Evolutionary conservation across 169 alveolate genomes (phyloP).

Genomic region (Plasmodium gonderi): DNA sequence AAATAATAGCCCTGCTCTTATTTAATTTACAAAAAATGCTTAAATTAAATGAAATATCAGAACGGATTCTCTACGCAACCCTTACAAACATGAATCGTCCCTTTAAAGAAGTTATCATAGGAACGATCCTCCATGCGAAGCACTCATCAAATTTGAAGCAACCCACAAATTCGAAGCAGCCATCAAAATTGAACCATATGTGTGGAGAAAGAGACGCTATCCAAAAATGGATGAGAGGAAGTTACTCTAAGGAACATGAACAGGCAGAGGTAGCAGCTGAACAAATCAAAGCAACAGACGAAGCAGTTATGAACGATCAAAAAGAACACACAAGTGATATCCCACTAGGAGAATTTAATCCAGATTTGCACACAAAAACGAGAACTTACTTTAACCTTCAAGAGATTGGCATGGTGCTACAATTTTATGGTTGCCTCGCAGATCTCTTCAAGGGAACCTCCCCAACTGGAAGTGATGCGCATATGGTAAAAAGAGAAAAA

Average conservation of each 20-base stretch:
- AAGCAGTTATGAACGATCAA: no score
- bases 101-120: neutral
- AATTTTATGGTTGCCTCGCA: constrained; percentile 24
- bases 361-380: neutral
- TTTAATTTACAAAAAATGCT: constrained; percentile 28
- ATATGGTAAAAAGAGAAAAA: neutral
- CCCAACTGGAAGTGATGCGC: no score
- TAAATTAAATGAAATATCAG: constrained; percentile 2
- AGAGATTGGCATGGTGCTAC: constrained; percentile 66
- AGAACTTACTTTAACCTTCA: constrained; percentile 38
- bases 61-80: neutral
- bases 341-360: neutral
- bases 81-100: neutral
- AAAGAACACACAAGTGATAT: neutral
- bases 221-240: no score
- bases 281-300: no score
- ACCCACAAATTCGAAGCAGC: neutral
- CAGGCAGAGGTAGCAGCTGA: no score
- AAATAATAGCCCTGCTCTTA: constrained; percentile 17
- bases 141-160: no score
- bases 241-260: no score
- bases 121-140: neutral
- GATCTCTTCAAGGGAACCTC: neutral
- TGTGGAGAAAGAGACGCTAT: no score
- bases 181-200: neutral